Conservation (phyloP, 225 moss, liverwort and hornwort genomes). For the Neckera pumila region DNA sequence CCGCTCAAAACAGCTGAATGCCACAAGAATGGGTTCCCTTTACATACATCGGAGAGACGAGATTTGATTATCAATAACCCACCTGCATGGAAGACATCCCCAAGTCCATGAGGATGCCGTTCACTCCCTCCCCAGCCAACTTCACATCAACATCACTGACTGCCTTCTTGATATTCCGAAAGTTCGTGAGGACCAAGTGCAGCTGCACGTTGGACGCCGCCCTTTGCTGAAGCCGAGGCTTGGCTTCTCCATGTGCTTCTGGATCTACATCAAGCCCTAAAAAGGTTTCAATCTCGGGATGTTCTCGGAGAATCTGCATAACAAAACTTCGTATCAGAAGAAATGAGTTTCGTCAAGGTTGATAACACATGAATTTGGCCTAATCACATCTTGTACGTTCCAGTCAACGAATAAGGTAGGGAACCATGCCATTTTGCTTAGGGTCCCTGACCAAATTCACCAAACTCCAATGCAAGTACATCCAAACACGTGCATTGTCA, state of each 20-base stretch:
- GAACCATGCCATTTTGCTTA: neutral
- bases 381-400: neutral
- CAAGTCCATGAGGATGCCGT: constrained; percentile 97
- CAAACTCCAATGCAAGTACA: neutral
- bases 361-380: neutral
- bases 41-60: neutral
- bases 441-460: neutral
- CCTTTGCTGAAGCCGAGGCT: constrained; percentile 34
- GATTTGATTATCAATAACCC: neutral
- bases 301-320: constrained; percentile 60
- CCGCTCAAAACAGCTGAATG: neutral
- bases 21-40: neutral
- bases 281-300: constrained; percentile 75
- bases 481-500: neutral
- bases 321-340: neutral
- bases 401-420: neutral
- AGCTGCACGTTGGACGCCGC: constrained; percentile 22
- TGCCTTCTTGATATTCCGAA: constrained; percentile 61
- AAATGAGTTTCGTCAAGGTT: neutral
- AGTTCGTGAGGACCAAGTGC: constrained; percentile 60
- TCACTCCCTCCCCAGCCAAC: constrained; percentile 48
- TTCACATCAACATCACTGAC: constrained; percentile 29
- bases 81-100: constrained; percentile 99
- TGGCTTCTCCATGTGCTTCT: constrained; percentile 66
- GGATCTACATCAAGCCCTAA: constrained; percentile 94